Percentiles rank a stretch among this genome's conserved stretches.
Conservation (phyloP, 805 yeast genomes). For the Lipomyces oligophaga region DNA sequence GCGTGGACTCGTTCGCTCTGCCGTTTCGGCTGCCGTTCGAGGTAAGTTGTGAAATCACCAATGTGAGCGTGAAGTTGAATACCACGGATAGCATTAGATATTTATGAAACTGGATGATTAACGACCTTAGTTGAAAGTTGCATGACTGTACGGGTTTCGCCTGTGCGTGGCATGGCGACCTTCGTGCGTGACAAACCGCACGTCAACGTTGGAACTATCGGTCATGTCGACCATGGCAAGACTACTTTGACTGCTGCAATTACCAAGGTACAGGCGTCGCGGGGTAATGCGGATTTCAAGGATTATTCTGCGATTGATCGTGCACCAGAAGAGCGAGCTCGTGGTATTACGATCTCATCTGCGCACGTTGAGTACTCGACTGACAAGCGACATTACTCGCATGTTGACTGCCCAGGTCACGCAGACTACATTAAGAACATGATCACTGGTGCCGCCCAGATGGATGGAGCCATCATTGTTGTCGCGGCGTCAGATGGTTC, state of each 20-base stretch:
- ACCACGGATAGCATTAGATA: background rate
- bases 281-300: slow-evolving; percentile 89
- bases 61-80: background rate
- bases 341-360: slow-evolving; percentile 97
- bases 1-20: slow-evolving; percentile 18
- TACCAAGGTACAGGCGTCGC: slow-evolving; percentile 84
- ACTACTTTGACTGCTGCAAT: slow-evolving; percentile 98
- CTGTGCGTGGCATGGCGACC: slow-evolving; percentile 43
- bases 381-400: slow-evolving; percentile 91
- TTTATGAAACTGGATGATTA: background rate
- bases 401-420: slow-evolving; percentile 98
- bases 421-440: slow-evolving; percentile 97
- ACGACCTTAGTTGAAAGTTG: slow-evolving; percentile 18
- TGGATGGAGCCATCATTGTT: slow-evolving; percentile 99
- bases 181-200: slow-evolving; percentile 96
- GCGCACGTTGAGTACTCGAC: slow-evolving; percentile 98
- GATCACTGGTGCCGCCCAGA: slow-evolving; percentile 99
- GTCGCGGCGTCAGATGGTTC: slow-evolving; percentile 99
- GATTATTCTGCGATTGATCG: slow-evolving; percentile 92
- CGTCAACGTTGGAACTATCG: slow-evolving; percentile 95
- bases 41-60: slow-evolving; percentile 4
- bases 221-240: slow-evolving; percentile 99
- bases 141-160: slow-evolving; percentile 7
- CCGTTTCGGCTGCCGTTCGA: slow-evolving; percentile 11
- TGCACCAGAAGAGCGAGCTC: slow-evolving; percentile 98